phyloP scores from a whole-genome alignment of 352 stramenopile genomes.

The Pythium coloratum region DNA sequence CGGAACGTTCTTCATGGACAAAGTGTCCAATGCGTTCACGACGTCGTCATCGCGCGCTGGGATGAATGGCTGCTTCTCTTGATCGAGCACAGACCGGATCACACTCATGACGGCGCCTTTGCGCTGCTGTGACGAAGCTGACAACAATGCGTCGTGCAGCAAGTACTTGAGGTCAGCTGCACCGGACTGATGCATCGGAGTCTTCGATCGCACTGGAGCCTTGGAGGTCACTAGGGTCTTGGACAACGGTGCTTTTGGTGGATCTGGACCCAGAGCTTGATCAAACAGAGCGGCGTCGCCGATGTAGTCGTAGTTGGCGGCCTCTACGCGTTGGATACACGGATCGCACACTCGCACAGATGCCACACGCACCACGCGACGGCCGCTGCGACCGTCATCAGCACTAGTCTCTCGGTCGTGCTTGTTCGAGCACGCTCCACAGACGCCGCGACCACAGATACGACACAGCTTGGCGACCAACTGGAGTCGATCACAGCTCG shows the following conservation, averaged over 20 bases:
- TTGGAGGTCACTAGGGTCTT: background rate
- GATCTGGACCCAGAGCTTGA: slow-evolving; percentile 6
- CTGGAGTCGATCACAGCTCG: slow-evolving; percentile 48
- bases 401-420: slow-evolving; percentile 23
- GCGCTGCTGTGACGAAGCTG: slow-evolving; percentile 31
- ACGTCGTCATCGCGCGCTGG: background rate
- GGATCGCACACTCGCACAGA: slow-evolving; percentile 52
- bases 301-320: slow-evolving; percentile 45
- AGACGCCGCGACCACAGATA: slow-evolving; percentile 62
- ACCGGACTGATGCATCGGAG: background rate
- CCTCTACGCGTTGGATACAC: slow-evolving; percentile 55
- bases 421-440: slow-evolving; percentile 40
- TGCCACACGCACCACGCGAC: slow-evolving; percentile 11
- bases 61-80: slow-evolving; percentile 27
- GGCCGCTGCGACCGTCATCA: background rate
- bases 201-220: background rate
- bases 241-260: background rate
- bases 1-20: background rate
- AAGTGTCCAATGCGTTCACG: background rate
- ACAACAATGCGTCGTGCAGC: slow-evolving; percentile 38
- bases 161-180: slow-evolving; percentile 37
- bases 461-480: slow-evolving; percentile 45
- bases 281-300: slow-evolving; percentile 4
- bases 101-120: slow-evolving; percentile 48
- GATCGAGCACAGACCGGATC: slow-evolving; percentile 46